Conservation (phyloP, 805 yeast genomes). For the Pachysolen tannophilus region DNA sequence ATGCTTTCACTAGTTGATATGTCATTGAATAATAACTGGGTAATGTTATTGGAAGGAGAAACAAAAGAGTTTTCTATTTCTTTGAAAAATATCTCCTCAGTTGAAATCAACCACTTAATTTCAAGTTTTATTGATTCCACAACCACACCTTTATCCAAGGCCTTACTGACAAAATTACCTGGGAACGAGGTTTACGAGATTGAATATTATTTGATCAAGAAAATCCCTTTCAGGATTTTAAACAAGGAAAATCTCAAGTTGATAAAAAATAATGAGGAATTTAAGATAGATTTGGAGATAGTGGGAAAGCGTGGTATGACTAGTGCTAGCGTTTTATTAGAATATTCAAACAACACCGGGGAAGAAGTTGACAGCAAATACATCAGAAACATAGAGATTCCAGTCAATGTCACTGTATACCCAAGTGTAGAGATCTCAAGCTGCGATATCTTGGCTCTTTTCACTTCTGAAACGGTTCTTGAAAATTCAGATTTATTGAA, state of each 20-base stretch:
- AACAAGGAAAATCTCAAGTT: conserved; percentile 35
- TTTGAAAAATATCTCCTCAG: conserved; percentile 51
- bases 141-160: conserved; percentile 50
- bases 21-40: conserved; percentile 53
- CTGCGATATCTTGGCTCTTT: conserved; percentile 63
- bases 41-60: conserved; percentile 80
- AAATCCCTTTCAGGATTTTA: conserved; percentile 47
- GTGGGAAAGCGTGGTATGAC: conserved; percentile 70
- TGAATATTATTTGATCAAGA: conserved; percentile 57
- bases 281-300: conserved; percentile 47
- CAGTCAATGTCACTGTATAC: conserved; percentile 61
- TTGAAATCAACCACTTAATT: conserved; percentile 46
- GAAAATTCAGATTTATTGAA: conserved; percentile 9
- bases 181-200: conserved; percentile 65
- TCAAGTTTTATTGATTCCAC: conserved; percentile 71
- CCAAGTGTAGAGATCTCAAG: conserved; percentile 70
- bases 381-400: conserved; percentile 54
- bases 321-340: conserved; percentile 54
- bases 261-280: conserved; percentile 28
- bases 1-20: conserved; percentile 41
- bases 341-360: conserved; percentile 42
- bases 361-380: conserved; percentile 23
- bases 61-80: conserved; percentile 37
- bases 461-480: conserved; percentile 19
- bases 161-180: conserved; percentile 38